phyloP scores from a whole-genome alignment of 164 flowering plant genomes.

The Dillenia turbinata region DNA sequence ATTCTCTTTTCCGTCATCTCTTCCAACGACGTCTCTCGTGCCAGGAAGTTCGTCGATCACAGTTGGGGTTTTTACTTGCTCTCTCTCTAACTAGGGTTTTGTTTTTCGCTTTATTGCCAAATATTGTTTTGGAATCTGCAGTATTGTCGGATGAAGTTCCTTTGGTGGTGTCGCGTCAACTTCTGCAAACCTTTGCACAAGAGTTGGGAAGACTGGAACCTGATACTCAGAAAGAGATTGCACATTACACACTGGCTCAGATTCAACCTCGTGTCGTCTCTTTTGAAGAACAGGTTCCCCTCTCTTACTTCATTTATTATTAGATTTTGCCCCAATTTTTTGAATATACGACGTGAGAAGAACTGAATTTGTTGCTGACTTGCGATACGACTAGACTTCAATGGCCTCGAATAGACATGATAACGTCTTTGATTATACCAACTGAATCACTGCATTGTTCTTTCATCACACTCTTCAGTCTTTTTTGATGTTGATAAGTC shows the following conservation, averaged over 20 bases:
- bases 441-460: too few species aligned
- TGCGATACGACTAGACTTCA: too few species aligned
- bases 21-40: conserved; percentile 59
- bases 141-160: conserved; percentile 93
- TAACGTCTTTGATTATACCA: too few species aligned
- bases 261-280: conserved; percentile 97
- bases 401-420: too few species aligned
- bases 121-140: conserved; percentile 17
- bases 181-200: conserved; percentile 78
- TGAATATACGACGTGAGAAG: too few species aligned
- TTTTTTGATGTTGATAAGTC: too few species aligned
- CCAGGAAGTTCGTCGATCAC: conserved; percentile 85
- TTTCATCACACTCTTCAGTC: too few species aligned
- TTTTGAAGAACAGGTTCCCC: conserved; percentile 90
- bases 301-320: neutral
- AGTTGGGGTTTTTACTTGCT: conserved; percentile 24
- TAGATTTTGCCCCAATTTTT: too few species aligned
- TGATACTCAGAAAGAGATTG: conserved; percentile 85
- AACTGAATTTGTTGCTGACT: too few species aligned
- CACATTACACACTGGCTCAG: conserved; percentile 79
- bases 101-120: neutral
- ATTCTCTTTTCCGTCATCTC: conserved; percentile 71
- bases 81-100: neutral
- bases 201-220: conserved; percentile 73
- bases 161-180: conserved; percentile 93